Conservation (phyloP, 2,329 filamentous ascomycete genomes). For the Claviceps africana region DNA sequence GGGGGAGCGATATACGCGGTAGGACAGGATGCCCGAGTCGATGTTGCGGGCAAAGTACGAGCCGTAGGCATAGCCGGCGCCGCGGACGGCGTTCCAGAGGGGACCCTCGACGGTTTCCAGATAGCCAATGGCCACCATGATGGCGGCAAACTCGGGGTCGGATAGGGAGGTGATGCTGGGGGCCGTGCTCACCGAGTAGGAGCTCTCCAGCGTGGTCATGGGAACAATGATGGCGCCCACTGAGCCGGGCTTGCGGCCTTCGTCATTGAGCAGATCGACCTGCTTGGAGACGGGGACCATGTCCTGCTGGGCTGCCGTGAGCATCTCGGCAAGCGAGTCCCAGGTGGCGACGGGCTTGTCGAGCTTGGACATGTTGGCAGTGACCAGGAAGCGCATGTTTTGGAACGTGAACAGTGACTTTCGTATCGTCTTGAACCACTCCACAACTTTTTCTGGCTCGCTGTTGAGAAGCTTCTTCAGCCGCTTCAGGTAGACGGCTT, state of each 20-base stretch:
- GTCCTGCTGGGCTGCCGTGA: conserved; percentile 25
- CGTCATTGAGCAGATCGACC: conserved; percentile 55
- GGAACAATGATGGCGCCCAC: conserved; percentile 67
- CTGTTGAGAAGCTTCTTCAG: conserved; percentile 66
- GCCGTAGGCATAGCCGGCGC: conserved; percentile 86
- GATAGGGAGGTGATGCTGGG: conserved; percentile 61
- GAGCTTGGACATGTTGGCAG: conserved; percentile 65
- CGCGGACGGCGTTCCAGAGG: conserved; percentile 84
- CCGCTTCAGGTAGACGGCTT: conserved; percentile 73
- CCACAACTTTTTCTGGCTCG: conserved; percentile 62
- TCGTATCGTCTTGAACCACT: conserved; percentile 65
- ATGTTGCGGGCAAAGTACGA: conserved; percentile 64
- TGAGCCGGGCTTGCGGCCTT: conserved; percentile 61
- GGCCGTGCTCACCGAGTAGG: conserved; percentile 65
- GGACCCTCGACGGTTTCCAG: conserved; percentile 89
- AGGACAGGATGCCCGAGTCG: conserved; percentile 68
- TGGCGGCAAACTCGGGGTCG: conserved; percentile 65
- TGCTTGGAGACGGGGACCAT: conserved; percentile 59
- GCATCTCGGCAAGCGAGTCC: conserved; percentile 36
- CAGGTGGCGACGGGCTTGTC: conserved; percentile 64
- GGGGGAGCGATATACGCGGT: conserved; percentile 79
- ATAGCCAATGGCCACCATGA: conserved; percentile 81
- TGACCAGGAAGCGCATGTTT: conserved; percentile 76
- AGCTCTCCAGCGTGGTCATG: conserved; percentile 85
- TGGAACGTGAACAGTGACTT: conserved; percentile 64